These are phyloP conservation scores for Arthrinium puccinioides DNA, from an alignment of 2,329 filamentous ascomycete genomes.

Conservation along the genomic window DNA sequence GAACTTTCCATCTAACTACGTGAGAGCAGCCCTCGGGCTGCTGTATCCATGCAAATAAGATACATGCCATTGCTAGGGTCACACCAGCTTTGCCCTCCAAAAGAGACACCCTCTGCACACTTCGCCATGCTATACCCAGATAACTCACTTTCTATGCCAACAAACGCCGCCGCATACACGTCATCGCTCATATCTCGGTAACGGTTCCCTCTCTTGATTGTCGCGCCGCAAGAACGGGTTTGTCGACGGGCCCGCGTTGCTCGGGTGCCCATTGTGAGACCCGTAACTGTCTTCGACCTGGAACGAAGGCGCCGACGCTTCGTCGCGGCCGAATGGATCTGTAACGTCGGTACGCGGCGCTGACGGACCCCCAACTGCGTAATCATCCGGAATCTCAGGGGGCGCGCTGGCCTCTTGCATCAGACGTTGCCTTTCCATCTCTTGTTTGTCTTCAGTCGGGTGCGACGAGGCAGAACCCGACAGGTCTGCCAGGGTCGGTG, in stretches of 20 bases:
- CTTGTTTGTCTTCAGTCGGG: conserved; percentile 61
- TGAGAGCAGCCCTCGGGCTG: no score
- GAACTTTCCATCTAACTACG: no score
- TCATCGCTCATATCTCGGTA: conserved; percentile 28
- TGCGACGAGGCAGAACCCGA: conserved; percentile 17
- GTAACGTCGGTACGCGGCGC: conserved; percentile 10
- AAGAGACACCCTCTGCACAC: no score
- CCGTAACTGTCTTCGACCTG: conserved; percentile 15
- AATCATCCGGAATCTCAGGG: conserved; percentile 35
- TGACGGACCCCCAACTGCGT: conserved; percentile 23
- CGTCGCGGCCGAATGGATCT: conserved; percentile 14
- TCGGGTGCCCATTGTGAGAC: conserved; percentile 28
- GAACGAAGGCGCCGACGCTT: conserved; percentile 23
- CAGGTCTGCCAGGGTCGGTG: conserved; percentile 39
- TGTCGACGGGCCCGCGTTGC: conserved; percentile 41
- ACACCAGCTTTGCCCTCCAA: no score
- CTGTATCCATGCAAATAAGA: no score
- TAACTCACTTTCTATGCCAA: conserved; percentile 1
- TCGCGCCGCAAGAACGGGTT: conserved; percentile 14
- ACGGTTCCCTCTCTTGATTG: conserved; percentile 16
- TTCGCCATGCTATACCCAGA: conserved; percentile 2
- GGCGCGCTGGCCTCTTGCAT: conserved; percentile 47
- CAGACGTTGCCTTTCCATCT: conserved; percentile 52
- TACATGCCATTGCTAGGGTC: no score
- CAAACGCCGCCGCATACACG: background rate